Percentiles rank a stretch among this genome's conserved stretches.
phyloP scores from a whole-genome alignment of 2,329 filamentous ascomycete species.

The Epicoccum sorghinum region DNA sequence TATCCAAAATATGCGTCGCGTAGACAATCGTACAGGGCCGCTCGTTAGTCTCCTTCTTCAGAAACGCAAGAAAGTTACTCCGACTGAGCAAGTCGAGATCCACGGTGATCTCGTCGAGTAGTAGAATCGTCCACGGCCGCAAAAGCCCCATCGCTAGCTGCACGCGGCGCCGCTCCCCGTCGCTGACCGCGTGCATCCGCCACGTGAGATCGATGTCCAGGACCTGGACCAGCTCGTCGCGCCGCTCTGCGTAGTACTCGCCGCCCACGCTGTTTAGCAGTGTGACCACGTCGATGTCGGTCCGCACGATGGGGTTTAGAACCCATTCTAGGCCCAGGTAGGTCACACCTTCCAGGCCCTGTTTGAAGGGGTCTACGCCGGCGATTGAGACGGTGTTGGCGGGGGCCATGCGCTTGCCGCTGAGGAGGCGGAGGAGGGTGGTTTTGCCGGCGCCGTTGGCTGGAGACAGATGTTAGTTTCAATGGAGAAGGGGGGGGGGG shows the following conservation, averaged over 20 bases:
- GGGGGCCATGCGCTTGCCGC: conserved; percentile 92
- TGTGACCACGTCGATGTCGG: conserved; percentile 89
- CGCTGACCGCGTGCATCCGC: conserved; percentile 95
- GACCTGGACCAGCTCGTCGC: conserved; percentile 85
- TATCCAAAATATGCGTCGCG: conserved; percentile 96
- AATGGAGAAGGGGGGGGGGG: too few species aligned
- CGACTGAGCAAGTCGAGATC: conserved; percentile 89
- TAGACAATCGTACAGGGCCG: conserved; percentile 92
- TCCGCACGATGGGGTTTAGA: conserved; percentile 92
- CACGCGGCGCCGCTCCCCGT: conserved; percentile 88
- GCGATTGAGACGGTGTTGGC: conserved; percentile 74
- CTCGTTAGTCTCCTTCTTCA: conserved; percentile 83
- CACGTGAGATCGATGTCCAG: conserved; percentile 90
- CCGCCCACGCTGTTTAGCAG: conserved; percentile 87
- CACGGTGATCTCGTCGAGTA: conserved; percentile 96
- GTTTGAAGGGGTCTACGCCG: conserved; percentile 89
- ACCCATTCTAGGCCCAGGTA: conserved; percentile 99
- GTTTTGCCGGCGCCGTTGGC: conserved; percentile 98
- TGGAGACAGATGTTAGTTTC: conserved; percentile 34
- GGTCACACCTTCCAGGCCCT: conserved; percentile 88
- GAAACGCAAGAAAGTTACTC: conserved; percentile 81
- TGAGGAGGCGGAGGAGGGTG: conserved; percentile 90
- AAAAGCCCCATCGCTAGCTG: conserved; percentile 96
- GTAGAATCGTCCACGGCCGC: conserved; percentile 85
- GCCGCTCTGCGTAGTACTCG: conserved; percentile 76